phyloP scores from a whole-genome alignment of 208 protist species.

The Crithidia thermophila region DNA sequence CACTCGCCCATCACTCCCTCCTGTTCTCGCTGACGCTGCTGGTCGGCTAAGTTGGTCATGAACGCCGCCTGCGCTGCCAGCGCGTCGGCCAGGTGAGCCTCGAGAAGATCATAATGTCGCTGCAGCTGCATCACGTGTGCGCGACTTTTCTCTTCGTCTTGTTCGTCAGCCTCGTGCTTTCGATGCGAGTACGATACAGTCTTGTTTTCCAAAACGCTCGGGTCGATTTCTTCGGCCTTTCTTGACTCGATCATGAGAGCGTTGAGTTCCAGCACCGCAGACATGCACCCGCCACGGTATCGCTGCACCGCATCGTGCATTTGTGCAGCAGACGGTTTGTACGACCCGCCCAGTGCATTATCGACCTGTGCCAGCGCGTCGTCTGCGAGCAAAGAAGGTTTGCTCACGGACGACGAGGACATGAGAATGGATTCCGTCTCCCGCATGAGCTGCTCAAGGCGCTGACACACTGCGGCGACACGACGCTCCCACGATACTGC shows the following conservation, averaged over 20 bases:
- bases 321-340: constrained; percentile 8
- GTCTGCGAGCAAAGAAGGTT: not conserved
- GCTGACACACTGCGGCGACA: constrained; percentile 18
- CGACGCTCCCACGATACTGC: constrained; percentile 1
- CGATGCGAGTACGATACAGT: too few species aligned
- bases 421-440: constrained; percentile 27
- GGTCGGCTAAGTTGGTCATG: constrained; percentile 6
- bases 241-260: not conserved
- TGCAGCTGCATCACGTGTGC: constrained; percentile 17
- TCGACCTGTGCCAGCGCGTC: not conserved
- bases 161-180: not conserved
- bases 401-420: not conserved
- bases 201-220: too few species aligned
- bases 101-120: constrained; percentile 1
- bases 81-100: constrained; percentile 5
- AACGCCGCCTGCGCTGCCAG: constrained; percentile 17
- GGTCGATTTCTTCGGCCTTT: too few species aligned
- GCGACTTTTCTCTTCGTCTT: too few species aligned
- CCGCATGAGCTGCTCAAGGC: constrained; percentile 18
- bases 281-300: constrained; percentile 29
- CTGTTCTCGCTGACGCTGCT: constrained; percentile 20
- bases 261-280: constrained; percentile 24
- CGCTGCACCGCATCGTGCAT: constrained; percentile 24
- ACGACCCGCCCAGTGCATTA: not conserved
- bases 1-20: constrained; percentile 26